phyloP scores from a whole-genome alignment of 306 rosid genomes.

The Mimosa pudica region DNA sequence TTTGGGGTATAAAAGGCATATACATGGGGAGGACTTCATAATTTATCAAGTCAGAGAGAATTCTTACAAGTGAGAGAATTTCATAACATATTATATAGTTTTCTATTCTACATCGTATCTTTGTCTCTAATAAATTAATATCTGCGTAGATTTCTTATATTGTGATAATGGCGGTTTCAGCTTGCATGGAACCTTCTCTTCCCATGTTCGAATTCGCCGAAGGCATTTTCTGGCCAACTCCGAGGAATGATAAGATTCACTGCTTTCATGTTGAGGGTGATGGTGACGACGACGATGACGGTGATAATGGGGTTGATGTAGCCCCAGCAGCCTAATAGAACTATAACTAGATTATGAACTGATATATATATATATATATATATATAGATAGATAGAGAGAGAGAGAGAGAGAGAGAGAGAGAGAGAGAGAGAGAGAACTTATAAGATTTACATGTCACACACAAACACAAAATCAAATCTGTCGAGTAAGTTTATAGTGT shows the following conservation, averaged over 20 bases:
- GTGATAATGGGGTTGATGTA: conserved; percentile 28
- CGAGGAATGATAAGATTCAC: background rate
- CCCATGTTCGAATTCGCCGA: conserved; percentile 17
- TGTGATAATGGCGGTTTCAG: conserved; percentile 37
- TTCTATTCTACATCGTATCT: background rate
- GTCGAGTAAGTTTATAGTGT: background rate
- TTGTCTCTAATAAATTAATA: background rate
- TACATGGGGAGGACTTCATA: background rate
- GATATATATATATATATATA: background rate
- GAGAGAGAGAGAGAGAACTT: too few relatives aligned
- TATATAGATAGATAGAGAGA: too few relatives aligned
- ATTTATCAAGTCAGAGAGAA: conserved; percentile 1
- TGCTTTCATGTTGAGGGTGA: conserved; percentile 30
- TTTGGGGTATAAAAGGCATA: background rate
- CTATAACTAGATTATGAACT: conserved; percentile 9
- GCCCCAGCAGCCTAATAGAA: conserved; percentile 53
- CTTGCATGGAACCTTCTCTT: conserved; percentile 25
- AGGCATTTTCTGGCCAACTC: conserved; percentile 21
- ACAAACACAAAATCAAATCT: background rate
- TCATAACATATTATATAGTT: background rate
- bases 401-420: too few relatives aligned
- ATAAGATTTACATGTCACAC: too few relatives aligned
- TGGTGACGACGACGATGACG: conserved; percentile 48
- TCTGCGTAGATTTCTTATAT: background rate
- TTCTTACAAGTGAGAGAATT: background rate